Evolutionary conservation across 2,329 filamentous ascomycete species (phyloP), one percentile per base, ranked within the genome.

Genomic region (Xylaria sp.): DNA sequence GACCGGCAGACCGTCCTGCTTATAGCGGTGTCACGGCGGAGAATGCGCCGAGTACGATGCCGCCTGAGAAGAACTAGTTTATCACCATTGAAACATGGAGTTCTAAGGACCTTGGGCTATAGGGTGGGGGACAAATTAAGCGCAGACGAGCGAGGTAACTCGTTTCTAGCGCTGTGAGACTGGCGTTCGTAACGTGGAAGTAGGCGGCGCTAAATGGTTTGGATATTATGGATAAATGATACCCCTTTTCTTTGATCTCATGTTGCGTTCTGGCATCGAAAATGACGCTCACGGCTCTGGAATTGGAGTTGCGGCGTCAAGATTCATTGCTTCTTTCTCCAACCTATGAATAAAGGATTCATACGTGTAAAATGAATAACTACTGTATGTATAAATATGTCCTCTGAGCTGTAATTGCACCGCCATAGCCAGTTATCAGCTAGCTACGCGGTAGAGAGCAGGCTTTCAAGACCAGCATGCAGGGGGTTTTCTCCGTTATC

Each of bases 21-120:
- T 94, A 92, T 77, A 89, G 86, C 69, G 88, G 88, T 1, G 85
- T 89, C 28, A 89, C 88, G 51, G 86, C 88, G 65, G 87, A 88
- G 77, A 88, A 89, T 74, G 86, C 82, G 44, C 87, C 87, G 0
- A 87, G 85, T 58, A 82, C 83, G 56, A 81, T 78, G 76, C 77
- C 77, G 1, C 56, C 73, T 11, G 76, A 76, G 64, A 78, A 78
- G 54, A 68, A 68, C 54, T 73, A 40, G 63, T 1, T 10, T 28
- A 33, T 15, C 26, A 23, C 53, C 6, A 17, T 42, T 44, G 15
- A 42, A 31, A 59, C 46, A 31, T 5, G 42, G 10, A 15, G 6
- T 38, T 23, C 15, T n/a, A 2, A 3, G 3, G 9, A 53, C n/a
- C 13, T 31, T 53, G 2, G 26, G 20, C 17, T 11, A 33, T 56